Percentiles rank a stretch among this genome's conserved stretches.
Evolutionary conservation across 2,329 filamentous ascomycete genomes (phyloP).

Genomic region (Stagonosporopsis vannaccii): DNA sequence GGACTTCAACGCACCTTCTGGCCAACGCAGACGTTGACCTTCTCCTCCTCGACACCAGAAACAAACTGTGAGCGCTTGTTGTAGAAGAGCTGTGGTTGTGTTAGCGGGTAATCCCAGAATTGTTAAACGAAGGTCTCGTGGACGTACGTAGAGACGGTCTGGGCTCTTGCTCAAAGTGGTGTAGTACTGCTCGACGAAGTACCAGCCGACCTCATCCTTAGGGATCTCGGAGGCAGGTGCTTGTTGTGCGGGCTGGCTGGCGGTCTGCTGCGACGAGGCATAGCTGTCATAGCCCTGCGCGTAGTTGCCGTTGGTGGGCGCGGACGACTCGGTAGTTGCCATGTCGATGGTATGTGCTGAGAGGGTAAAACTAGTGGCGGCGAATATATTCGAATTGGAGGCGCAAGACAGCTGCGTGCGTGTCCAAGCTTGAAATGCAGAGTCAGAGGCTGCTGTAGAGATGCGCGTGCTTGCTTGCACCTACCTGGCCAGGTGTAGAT

Average conservation of each 20-base stretch:
- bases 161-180: slow-evolving; percentile 94
- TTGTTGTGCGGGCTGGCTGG: slow-evolving; percentile 38
- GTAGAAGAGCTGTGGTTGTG: slow-evolving; percentile 75
- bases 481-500: slow-evolving; percentile 23
- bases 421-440: slow-evolving; percentile 12
- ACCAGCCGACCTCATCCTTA: slow-evolving; percentile 98
- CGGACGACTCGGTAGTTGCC: slow-evolving; percentile 45
- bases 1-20: slow-evolving; percentile 71
- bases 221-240: slow-evolving; percentile 56
- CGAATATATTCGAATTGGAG: slow-evolving; percentile 1
- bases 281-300: slow-evolving; percentile 53
- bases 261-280: too few relatives aligned
- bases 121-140: neutral
- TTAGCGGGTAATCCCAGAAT: slow-evolving; percentile 27
- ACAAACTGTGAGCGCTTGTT: slow-evolving; percentile 96
- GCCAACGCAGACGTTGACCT: slow-evolving; percentile 84
- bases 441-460: slow-evolving; percentile 14
- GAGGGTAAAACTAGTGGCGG: slow-evolving; percentile 6
- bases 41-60: slow-evolving; percentile 88
- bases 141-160: slow-evolving; percentile 79
- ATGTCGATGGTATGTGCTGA: slow-evolving; percentile 33
- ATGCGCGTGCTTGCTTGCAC: slow-evolving; percentile 20
- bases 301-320: slow-evolving; percentile 59
- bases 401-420: slow-evolving; percentile 14
- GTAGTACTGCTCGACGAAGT: slow-evolving; percentile 99